phyloP scores from a whole-genome alignment of 345 rosid species.

The Hypericum perforatum region DNA sequence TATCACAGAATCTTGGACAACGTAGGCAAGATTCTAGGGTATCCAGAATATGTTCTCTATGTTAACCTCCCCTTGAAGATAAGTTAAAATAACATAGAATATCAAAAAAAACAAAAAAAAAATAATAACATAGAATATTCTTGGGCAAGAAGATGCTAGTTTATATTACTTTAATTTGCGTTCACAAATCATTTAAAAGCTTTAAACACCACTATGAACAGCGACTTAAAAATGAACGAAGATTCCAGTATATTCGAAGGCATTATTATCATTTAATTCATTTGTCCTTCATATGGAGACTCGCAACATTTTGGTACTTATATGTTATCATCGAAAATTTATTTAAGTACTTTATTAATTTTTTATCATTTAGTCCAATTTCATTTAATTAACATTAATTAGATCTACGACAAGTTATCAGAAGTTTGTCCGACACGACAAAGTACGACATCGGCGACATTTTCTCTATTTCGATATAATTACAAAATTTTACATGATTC shows the following conservation, averaged over 20 bases:
- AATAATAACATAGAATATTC: constrained; percentile 21
- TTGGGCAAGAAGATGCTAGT: constrained; percentile 8
- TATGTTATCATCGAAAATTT: too few relatives aligned
- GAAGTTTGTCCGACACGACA: too few relatives aligned
- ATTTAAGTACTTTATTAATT: too few relatives aligned
- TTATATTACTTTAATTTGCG: background rate
- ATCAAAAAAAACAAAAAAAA: too few relatives aligned
- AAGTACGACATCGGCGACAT: constrained; percentile 2
- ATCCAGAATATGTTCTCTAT: constrained; percentile 15
- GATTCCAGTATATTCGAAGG: constrained; percentile 15
- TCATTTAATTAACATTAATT: too few relatives aligned
- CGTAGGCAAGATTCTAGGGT: constrained; percentile 21
- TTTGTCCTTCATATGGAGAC: background rate
- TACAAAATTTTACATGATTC: constrained; percentile 31
- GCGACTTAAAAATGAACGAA: background rate
- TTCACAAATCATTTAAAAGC: too few relatives aligned
- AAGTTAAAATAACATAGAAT: constrained; percentile 18
- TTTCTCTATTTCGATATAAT: constrained; percentile 9
- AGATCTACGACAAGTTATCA: too few relatives aligned
- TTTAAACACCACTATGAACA: too few relatives aligned
- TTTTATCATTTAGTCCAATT: too few relatives aligned
- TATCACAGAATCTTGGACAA: constrained; percentile 24
- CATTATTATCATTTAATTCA: background rate
- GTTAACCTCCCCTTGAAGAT: constrained; percentile 12
- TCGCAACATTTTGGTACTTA: background rate